Base-by-base conservation (phyloP, 23 red algal genomes). In the Gracilaria vermiculophylla region DNA sequence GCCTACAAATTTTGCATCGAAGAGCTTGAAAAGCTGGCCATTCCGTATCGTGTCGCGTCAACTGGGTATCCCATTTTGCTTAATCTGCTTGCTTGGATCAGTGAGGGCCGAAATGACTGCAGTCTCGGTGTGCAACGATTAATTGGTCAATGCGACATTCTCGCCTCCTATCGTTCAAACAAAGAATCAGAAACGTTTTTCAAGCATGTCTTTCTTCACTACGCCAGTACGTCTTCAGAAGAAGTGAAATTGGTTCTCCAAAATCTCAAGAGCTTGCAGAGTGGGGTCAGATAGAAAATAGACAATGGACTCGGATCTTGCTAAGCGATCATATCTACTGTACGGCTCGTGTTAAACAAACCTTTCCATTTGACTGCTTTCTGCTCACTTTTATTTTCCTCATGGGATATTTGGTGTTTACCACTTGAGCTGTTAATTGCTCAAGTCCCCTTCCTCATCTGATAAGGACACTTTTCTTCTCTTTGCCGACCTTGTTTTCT, bases 61-160 rank as follows among this genome's bases (percentile, higher is more conserved):
- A 66, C 71, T 37, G 85, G 85, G 3, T 65, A 56, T 52, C 76
- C 76, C 20, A 56, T 89, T 27, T 69, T 62, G 55, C 29, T 67
- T 31, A 53, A 78, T 52, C 45, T 89, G 2, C 29, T 27, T 45
- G 55, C 49, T 29, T 78, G 48, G 34, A 39, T 44, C 48, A 49
- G 17, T 8, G 52, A 28, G 17, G 37, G 33, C 25, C 41, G 39
- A 12, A 36, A 29, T 4, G 64, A 69, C 28, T 27, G 25, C 16
- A 61, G 69, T 31, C 37, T 47, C 9, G 44, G 58, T 9, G 48
- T 89, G 23, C 60, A 40, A 20, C 31, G 58, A 2, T 32, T 56
- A n/a, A 36, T 89, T 58, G 40, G 35, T 15, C 17, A 89, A 21
- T n/a, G 25, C 27, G 76, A 89, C 28, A 53, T 89, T 2, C 45